Percentiles rank a stretch among this genome's conserved stretches.
These are phyloP conservation scores for Alternaria viburni DNA, from an alignment of 2,329 filamentous ascomycete genomes.

Conservation along the genomic window DNA sequence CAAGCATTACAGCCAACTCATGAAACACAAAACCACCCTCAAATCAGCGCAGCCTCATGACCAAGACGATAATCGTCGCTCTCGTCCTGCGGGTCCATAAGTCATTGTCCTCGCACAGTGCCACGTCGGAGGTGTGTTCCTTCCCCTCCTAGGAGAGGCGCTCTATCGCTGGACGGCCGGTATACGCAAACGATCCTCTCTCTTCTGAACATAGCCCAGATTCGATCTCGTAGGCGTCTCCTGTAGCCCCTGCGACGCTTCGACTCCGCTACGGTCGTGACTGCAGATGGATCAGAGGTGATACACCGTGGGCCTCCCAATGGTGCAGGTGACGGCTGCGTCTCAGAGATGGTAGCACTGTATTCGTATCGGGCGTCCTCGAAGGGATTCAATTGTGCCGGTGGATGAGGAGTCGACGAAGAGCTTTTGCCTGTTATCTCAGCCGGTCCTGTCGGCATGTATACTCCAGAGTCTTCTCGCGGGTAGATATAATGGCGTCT, in stretches of 20 bases:
- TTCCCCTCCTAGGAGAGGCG: not conserved
- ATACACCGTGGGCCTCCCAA: not conserved
- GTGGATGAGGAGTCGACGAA: not conserved
- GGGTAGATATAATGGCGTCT: not conserved
- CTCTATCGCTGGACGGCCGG: not conserved
- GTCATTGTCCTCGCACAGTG: not conserved
- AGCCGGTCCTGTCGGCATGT: not conserved
- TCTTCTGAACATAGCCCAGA: not conserved
- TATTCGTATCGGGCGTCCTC: not conserved
- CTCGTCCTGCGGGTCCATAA: not conserved
- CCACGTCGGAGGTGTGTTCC: not conserved
- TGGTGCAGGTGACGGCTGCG: not conserved
- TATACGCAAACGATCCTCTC: not conserved
- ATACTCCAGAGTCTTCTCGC: not conserved
- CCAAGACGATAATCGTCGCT: not conserved
- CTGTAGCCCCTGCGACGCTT: not conserved
- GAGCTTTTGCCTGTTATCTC: not conserved
- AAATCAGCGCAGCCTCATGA: not conserved
- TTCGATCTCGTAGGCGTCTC: not conserved
- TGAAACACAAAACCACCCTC: not conserved
- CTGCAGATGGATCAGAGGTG: not conserved
- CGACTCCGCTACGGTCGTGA: not conserved
- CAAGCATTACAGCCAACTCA: not conserved
- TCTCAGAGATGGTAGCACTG: not conserved
- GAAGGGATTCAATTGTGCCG: not conserved